phyloP scores from a whole-genome alignment of 1,284 basidiomycete genomes.

The Moniliophthora roreri region DNA sequence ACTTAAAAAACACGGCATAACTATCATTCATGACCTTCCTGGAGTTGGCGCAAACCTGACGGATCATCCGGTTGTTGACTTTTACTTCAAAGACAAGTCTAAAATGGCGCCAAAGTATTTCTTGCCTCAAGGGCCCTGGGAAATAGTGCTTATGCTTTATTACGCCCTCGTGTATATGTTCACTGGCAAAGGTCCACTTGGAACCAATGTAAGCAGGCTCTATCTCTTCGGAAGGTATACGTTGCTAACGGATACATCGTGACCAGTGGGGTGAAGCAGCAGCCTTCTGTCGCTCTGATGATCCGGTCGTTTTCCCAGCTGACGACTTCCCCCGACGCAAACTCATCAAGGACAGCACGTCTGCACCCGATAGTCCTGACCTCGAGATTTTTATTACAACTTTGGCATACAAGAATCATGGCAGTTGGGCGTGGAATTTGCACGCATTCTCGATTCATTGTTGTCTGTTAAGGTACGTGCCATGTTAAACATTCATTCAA shows the following conservation, averaged over 20 bases:
- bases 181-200: conserved; percentile 42
- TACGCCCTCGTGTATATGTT: conserved; percentile 44
- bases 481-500: neutral
- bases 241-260: no score
- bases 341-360: conserved; percentile 50
- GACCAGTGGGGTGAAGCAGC: conserved; percentile 56
- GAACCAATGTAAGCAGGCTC: conserved; percentile 48
- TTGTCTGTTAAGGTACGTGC: conserved; percentile 33
- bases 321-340: conserved; percentile 33
- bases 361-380: conserved; percentile 56
- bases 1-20: conserved; percentile 46
- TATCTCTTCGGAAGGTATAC: neutral
- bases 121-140: conserved; percentile 33
- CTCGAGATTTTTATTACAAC: conserved; percentile 58
- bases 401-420: conserved; percentile 39
- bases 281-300: conserved; percentile 57
- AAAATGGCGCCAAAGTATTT: conserved; percentile 41
- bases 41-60: conserved; percentile 60
- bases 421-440: conserved; percentile 27
- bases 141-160: conserved; percentile 31
- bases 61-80: conserved; percentile 54
- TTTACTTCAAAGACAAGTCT: conserved; percentile 51
- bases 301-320: conserved; percentile 48
- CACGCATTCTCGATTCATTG: conserved; percentile 40
- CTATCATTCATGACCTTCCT: conserved; percentile 53